Base-by-base conservation (phyloP, 2,329 filamentous ascomycete species). In the Xylaria sp. region DNA sequence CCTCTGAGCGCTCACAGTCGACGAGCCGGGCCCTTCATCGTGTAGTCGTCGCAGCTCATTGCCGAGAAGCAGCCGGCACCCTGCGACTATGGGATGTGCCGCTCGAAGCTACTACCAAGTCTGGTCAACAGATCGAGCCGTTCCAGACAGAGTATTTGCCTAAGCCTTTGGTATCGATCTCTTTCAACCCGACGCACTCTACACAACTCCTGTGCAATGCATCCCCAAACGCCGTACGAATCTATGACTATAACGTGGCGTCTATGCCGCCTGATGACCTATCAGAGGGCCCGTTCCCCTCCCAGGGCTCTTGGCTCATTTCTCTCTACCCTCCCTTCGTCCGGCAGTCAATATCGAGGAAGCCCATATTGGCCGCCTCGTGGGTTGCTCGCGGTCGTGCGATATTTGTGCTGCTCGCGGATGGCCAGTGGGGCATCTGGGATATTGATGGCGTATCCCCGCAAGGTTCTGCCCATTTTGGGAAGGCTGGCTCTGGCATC, bases 381-480 rank as follows among this genome's bases (percentile, higher is more conserved):
- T 91, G 89, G 89, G 85, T 91, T 57, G 82, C 85, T 1, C 85
- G 86, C 67, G 89, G 89, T 10, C 84, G 86, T 56, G 89, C 89
- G 5, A 81, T 91, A 34, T 80, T 91, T 50, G 82, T 84, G 0
- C 81, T 91, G 2, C 80, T 91, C 3, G 86, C 86, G 0, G 89
- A 91, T 73, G 89, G 89, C 7, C 88, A 89, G 76, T 91, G 89
- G 89, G 89, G 88, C 15, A 86, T 91, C 41, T 91, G 89, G 89
- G 89, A 91, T 73, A 83, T 91, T 54, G 87, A 90, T 70, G 87
- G 88, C 8, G 83, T 83, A 37, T 86, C 85, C 48, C 86, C 87
- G 1, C 77, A 83, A 44, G 78, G 83, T 57, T 77, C 83, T 67
- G 77, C 82, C 0, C 77, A 88, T 3, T 83, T 88, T 28, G 84